A percentile compares a stretch with the other conserved stretches of the same genome.
Evolutionary conservation across 805 yeast genomes (phyloP).

Genomic region (Candida insectalens): DNA sequence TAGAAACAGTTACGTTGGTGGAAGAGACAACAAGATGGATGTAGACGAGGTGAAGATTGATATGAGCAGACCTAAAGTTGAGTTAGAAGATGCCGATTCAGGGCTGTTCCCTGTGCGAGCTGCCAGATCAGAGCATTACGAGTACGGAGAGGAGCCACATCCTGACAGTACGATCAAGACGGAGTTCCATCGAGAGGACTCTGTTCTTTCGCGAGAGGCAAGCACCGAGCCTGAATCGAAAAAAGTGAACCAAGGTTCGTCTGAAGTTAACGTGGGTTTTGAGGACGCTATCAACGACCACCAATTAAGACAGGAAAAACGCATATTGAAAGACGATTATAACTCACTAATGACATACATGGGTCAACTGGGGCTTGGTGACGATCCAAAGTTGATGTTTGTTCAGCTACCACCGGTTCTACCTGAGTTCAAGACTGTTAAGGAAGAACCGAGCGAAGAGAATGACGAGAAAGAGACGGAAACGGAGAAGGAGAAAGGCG

Average conservation of each 20-base stretch:
- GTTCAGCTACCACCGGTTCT: background rate
- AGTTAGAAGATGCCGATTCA: constrained; percentile 41
- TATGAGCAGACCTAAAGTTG: constrained; percentile 50
- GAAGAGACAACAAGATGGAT: background rate
- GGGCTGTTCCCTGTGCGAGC: constrained; percentile 72
- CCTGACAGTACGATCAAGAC: constrained; percentile 25
- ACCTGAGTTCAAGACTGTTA: background rate
- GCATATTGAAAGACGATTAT: constrained; percentile 29
- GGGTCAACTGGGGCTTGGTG: background rate
- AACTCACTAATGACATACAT: constrained; percentile 21
- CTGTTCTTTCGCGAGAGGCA: constrained; percentile 15
- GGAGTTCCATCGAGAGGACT: constrained; percentile 18
- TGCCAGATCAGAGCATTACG: constrained; percentile 37
- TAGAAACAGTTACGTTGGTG: background rate
- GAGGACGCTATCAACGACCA: constrained; percentile 15
- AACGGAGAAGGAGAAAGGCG: background rate
- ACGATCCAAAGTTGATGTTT: background rate
- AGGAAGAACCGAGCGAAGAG: constrained; percentile 7
- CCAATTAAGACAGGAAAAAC: constrained; percentile 27
- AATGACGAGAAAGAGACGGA: constrained; percentile 2
- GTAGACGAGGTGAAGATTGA: constrained; percentile 27
- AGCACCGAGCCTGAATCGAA: constrained; percentile 13
- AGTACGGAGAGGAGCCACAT: constrained; percentile 20
- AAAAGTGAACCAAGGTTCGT: too few species aligned
- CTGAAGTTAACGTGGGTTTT: constrained; percentile 1